A percentile compares a stretch with the other conserved stretches of the same genome.
Conservation (phyloP, 202 grass and related monocot genomes). For the Panicum hallii region DNA sequence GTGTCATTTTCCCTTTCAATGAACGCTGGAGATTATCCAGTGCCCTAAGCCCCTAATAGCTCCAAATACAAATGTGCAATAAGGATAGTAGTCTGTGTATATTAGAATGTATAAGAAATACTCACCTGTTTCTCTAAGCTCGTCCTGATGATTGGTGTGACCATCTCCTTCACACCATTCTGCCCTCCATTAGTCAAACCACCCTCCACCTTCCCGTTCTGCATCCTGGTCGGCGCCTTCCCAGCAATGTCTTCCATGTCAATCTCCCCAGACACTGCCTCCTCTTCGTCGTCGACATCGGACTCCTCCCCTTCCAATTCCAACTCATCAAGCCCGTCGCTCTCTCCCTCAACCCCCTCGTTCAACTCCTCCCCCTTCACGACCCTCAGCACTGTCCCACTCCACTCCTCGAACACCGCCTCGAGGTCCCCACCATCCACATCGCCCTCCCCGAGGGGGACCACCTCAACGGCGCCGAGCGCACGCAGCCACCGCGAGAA, state of each 20-base stretch:
- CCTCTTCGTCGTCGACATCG: slow-evolving; percentile 61
- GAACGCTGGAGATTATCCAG: not conserved
- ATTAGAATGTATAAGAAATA: slow-evolving; percentile 27
- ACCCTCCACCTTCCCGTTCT: slow-evolving; percentile 40
- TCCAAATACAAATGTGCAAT: slow-evolving; percentile 13
- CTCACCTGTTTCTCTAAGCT: slow-evolving; percentile 94
- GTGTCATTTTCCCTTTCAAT: not conserved
- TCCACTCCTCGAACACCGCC: slow-evolving; percentile 67
- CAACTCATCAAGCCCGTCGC: slow-evolving; percentile 50
- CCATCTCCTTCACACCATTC: slow-evolving; percentile 78
- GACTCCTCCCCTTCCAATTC: slow-evolving; percentile 54
- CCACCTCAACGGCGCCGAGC: slow-evolving; percentile 74
- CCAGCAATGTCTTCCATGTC: slow-evolving; percentile 97
- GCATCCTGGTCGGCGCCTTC: slow-evolving; percentile 64
- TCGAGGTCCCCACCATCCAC: slow-evolving; percentile 75
- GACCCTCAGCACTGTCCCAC: slow-evolving; percentile 56
- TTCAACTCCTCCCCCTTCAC: slow-evolving; percentile 63
- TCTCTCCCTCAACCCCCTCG: slow-evolving; percentile 24
- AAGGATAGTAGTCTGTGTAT: not conserved
- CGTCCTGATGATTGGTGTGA: slow-evolving; percentile 84
- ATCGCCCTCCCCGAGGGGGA: slow-evolving; percentile 70
- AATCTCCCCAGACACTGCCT: slow-evolving; percentile 50
- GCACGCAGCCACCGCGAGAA: slow-evolving; percentile 79
- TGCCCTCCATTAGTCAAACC: slow-evolving; percentile 48
- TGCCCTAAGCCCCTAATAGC: not conserved